Percentiles rank a stretch among this genome's conserved stretches.
phyloP scores from a whole-genome alignment of 2,329 filamentous ascomycete species.

The Cytospora piceicola region DNA sequence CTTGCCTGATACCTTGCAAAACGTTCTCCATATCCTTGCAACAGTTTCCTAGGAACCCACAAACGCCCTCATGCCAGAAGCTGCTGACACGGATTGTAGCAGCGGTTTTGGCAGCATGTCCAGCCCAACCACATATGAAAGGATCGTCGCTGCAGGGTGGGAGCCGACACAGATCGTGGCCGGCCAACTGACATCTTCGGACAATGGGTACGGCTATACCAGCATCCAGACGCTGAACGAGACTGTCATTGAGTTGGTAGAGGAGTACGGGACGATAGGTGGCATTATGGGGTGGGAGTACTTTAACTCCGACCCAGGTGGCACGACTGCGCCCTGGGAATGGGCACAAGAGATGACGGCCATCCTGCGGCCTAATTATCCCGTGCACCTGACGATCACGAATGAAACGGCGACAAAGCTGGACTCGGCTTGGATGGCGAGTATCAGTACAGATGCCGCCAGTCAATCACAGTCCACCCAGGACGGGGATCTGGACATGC shows the following conservation, averaged over 20 bases:
- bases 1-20: neutral
- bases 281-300: slow-evolving; percentile 97
- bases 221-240: slow-evolving; percentile 50
- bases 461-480: neutral
- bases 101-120: slow-evolving; percentile 76
- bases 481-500: slow-evolving; percentile 8
- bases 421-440: slow-evolving; percentile 33
- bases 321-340: slow-evolving; percentile 67
- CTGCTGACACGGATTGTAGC: slow-evolving; percentile 62
- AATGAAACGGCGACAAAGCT: slow-evolving; percentile 32
- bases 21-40: neutral
- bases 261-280: slow-evolving; percentile 69
- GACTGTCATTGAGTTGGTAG: slow-evolving; percentile 48
- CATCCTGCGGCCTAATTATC: slow-evolving; percentile 40
- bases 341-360: slow-evolving; percentile 74
- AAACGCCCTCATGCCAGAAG: no score
- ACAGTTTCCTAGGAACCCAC: no score
- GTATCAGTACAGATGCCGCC: slow-evolving; percentile 17
- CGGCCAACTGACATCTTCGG: slow-evolving; percentile 78
- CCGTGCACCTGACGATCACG: slow-evolving; percentile 33
- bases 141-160: slow-evolving; percentile 67
- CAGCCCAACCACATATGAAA: slow-evolving; percentile 52
- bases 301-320: slow-evolving; percentile 78
- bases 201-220: slow-evolving; percentile 66
- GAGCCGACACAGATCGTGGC: slow-evolving; percentile 73